These are phyloP conservation scores for Flaveria linearis DNA, from an alignment of 129 eudicot genomes.

Conservation along the genomic window DNA sequence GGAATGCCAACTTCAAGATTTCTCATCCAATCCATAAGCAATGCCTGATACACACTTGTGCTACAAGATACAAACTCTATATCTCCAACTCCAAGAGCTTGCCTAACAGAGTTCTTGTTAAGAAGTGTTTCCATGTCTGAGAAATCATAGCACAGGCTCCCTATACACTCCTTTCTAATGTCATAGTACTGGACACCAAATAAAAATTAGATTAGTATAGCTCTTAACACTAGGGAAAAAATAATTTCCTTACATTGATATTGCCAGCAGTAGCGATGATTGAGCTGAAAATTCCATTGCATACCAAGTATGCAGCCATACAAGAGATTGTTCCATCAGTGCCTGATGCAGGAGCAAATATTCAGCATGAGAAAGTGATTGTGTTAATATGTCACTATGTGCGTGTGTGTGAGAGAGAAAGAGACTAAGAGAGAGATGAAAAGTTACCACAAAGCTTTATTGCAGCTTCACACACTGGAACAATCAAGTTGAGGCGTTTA, in stretches of 20 bases:
- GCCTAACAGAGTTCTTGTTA: constrained; percentile 45
- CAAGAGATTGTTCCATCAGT: constrained; percentile 56
- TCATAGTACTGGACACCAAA: constrained; percentile 61
- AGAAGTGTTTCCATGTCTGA: constrained; percentile 70
- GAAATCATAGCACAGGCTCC: constrained; percentile 72
- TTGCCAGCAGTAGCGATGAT: constrained; percentile 43
- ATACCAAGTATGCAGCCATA: constrained; percentile 46
- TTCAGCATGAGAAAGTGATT: neutral
- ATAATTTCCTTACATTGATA: constrained; percentile 50
- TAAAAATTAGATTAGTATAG: neutral
- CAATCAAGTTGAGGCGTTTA: constrained; percentile 37
- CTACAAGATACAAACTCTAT: constrained; percentile 80
- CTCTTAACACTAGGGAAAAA: neutral
- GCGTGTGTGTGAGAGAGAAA: constrained; percentile 3
- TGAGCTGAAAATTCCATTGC: constrained; percentile 51
- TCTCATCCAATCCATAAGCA: constrained; percentile 78
- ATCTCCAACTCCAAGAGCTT: constrained; percentile 73
- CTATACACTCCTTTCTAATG: constrained; percentile 65
- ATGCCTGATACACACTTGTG: constrained; percentile 55
- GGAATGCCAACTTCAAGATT: constrained; percentile 82
- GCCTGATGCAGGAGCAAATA: constrained; percentile 35
- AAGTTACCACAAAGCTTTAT: constrained; percentile 71
- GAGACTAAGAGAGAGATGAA: neutral
- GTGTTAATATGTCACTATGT: neutral
- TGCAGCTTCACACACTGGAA: constrained; percentile 63